Conservation (phyloP, 352 stramenopile genomes). For the Pythium phragmiticola region DNA sequence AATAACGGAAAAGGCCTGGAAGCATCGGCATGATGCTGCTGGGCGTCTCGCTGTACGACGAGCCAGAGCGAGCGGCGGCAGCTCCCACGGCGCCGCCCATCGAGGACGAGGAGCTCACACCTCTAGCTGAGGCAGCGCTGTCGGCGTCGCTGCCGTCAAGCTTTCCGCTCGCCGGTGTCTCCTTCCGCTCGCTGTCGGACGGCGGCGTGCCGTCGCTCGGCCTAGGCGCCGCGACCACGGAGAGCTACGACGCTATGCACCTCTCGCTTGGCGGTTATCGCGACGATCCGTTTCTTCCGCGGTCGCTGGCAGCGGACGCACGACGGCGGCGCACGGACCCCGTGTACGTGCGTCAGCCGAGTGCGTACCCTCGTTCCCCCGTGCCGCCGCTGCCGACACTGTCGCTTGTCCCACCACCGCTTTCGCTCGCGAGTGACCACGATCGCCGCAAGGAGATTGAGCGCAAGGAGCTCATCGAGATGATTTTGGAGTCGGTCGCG, state of each 20-base stretch:
- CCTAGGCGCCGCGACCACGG: not conserved
- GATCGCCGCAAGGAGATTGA: conserved; percentile 58
- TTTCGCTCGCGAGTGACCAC: conserved; percentile 27
- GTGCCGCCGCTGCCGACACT: not conserved
- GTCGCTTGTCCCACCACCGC: not conserved
- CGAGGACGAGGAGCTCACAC: conserved; percentile 27
- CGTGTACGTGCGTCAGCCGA: conserved; percentile 3
- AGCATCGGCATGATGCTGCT: conserved; percentile 9
- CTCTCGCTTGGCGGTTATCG: conserved; percentile 13
- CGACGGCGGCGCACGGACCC: conserved; percentile 13
- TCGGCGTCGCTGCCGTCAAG: conserved; percentile 3
- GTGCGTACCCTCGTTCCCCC: not conserved
- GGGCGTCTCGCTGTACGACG: conserved; percentile 9
- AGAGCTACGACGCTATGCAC: conserved; percentile 10
- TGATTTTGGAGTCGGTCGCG: conserved; percentile 75
- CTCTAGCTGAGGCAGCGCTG: conserved; percentile 5
- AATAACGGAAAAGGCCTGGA: not conserved
- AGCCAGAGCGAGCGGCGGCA: conserved; percentile 9
- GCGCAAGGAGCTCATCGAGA: conserved; percentile 60
- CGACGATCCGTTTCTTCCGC: conserved; percentile 9
- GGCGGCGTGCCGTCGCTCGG: conserved; percentile 13
- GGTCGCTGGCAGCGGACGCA: conserved; percentile 6
- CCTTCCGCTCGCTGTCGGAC: conserved; percentile 18
- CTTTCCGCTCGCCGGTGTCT: conserved; percentile 2
- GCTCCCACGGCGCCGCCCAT: conserved; percentile 4